phyloP scores from a whole-genome alignment of 2,329 filamentous ascomycete genomes.

The Harringtonia aguacate region DNA sequence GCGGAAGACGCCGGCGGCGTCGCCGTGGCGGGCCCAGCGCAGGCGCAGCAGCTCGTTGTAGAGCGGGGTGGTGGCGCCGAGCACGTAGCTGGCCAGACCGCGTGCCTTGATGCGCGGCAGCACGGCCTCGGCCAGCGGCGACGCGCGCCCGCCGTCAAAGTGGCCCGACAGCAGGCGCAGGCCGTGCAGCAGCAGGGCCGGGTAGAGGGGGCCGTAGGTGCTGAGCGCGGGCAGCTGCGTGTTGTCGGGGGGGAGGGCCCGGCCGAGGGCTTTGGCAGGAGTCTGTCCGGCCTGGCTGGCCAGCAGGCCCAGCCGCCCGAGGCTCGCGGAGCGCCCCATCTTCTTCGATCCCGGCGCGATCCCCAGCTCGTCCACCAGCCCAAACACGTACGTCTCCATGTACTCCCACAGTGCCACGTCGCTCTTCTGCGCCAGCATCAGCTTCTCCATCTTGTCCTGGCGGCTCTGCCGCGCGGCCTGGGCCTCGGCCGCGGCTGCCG shows the following conservation, averaged over 20 bases:
- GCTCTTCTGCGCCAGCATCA: slow-evolving; percentile 43
- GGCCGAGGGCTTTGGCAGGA: not conserved
- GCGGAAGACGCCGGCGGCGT: slow-evolving; percentile 42
- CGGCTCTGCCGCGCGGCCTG: slow-evolving; percentile 2
- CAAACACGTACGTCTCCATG: slow-evolving; percentile 57
- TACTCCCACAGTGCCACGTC: slow-evolving; percentile 58
- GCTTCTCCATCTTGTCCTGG: slow-evolving; percentile 27
- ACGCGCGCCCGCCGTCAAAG: slow-evolving; percentile 37
- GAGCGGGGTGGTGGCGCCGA: slow-evolving; percentile 59
- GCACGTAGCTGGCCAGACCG: slow-evolving; percentile 58
- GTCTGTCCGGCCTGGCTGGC: not conserved
- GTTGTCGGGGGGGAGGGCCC: not conserved
- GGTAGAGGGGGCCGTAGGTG: slow-evolving; percentile 54
- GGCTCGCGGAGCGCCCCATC: too few relatives aligned
- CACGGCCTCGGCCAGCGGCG: slow-evolving; percentile 47
- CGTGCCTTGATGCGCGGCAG: slow-evolving; percentile 58
- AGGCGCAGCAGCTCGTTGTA: slow-evolving; percentile 57
- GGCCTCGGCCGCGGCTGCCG: slow-evolving; percentile 34
- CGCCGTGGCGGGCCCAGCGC: slow-evolving; percentile 50
- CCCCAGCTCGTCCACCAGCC: slow-evolving; percentile 39
- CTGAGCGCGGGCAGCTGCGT: slow-evolving; percentile 23
- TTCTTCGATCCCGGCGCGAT: too few relatives aligned
- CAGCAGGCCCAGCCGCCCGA: not conserved
- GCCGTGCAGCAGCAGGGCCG: slow-evolving; percentile 46
- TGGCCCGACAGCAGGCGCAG: slow-evolving; percentile 44